Conservation (phyloP, 2,329 filamentous ascomycete species). For the Cladosporium sphaerospermum region DNA sequence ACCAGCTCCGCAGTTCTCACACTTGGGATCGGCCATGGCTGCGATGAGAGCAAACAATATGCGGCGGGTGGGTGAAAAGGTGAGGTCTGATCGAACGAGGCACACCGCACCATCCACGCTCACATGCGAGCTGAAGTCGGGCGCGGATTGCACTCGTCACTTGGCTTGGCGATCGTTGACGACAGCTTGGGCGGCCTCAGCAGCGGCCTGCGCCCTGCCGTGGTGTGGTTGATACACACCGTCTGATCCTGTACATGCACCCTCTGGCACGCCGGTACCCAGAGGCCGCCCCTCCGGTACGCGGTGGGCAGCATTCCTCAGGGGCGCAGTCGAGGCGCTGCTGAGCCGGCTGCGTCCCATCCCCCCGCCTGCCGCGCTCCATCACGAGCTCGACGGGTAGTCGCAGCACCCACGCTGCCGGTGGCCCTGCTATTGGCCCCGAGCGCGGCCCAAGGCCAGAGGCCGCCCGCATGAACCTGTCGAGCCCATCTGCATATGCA, state of each 20-base stretch:
- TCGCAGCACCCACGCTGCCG: background rate
- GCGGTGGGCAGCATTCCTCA: background rate
- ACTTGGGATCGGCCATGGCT: background rate
- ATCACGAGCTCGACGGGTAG: conserved; percentile 7
- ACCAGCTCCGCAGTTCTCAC: conserved; percentile 1
- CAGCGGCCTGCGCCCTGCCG: background rate
- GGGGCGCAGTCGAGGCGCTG: background rate
- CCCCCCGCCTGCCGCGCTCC: background rate
- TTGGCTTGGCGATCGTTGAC: too few species aligned
- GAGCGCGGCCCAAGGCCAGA: background rate
- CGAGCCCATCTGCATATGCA: background rate
- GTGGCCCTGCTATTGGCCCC: background rate
- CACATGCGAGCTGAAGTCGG: too few species aligned
- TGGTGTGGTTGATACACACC: background rate
- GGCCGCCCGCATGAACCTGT: conserved; percentile 8
- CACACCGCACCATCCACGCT: too few species aligned
- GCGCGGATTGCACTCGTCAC: too few species aligned
- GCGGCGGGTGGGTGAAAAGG: background rate
- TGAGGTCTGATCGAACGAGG: too few species aligned
- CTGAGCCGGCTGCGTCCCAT: background rate
- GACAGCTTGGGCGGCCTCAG: background rate
- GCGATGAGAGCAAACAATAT: conserved; percentile 2
- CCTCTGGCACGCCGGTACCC: background rate
- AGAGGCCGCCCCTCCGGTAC: background rate
- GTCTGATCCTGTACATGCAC: background rate